Percentiles rank a stretch among this genome's conserved stretches.
Evolutionary conservation across 495 filamentous ascomycete species (phyloP).

Genomic region (Parmelia sp.): DNA sequence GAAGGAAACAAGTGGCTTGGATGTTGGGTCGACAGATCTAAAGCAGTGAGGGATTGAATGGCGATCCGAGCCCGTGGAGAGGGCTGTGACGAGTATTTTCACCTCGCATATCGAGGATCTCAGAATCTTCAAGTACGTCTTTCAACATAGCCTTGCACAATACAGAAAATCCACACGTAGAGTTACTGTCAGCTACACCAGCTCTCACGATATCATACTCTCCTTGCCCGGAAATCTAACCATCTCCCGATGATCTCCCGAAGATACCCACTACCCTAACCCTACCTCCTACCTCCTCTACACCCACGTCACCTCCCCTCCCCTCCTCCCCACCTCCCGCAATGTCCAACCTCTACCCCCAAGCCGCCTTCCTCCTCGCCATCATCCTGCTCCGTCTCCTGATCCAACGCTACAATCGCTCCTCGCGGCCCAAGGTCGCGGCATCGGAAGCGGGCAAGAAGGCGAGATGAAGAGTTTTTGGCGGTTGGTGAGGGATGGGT

Average conservation of each 20-base stretch:
- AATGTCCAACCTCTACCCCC: background rate
- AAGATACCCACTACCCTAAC: background rate
- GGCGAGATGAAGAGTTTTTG: background rate
- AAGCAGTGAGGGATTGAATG: background rate
- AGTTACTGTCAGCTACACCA: no score
- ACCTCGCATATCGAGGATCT: background rate
- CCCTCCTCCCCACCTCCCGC: background rate
- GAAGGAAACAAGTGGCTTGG: conserved; percentile 48
- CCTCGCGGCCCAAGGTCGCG: background rate
- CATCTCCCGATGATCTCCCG: no score
- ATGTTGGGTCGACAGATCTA: conserved; percentile 40
- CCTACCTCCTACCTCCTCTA: background rate
- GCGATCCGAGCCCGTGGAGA: background rate
- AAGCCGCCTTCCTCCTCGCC: background rate
- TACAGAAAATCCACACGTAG: no score
- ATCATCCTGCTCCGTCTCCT: background rate
- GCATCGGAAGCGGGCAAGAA: background rate
- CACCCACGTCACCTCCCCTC: no score
- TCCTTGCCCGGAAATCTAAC: no score
- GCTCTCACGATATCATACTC: no score
- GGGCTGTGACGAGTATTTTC: background rate
- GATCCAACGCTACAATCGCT: background rate
- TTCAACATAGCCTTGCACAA: background rate
- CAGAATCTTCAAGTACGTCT: background rate
- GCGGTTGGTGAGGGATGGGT: no score